Evolutionary conservation across 2,329 filamentous ascomycete species (phyloP), one percentile per base, ranked within the genome.

Genomic region (Pyrenochaeta sp.): DNA sequence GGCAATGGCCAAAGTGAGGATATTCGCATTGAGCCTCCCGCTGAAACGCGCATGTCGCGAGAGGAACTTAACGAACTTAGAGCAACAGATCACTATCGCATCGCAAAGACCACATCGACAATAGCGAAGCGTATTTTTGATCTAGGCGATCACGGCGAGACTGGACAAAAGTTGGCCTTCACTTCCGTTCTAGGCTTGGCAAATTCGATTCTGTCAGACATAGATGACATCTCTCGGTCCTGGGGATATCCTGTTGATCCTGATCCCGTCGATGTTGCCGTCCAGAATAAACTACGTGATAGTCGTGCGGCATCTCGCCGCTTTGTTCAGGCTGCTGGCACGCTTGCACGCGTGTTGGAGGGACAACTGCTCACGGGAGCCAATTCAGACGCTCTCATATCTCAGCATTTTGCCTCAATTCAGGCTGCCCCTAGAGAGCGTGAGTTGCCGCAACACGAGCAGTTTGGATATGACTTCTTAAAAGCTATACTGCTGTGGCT

Each of bases 391-490:
- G 72, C 58, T 36, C 66, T 76, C 18, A 73, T 77, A 9, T 64
- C 79, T 20, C 68, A 75, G n/a, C 67, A 75, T 40, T 85, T 85
- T 60, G 68, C 76, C n/a, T 74, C 77, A 17, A 81, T 86, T 21
- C 72, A 71, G 36, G 79, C 79, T 15, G 79, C 82, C 1, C 73
- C 75, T 3, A 65, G 67, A 12, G 75, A 78, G 37, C 60, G 72
- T 7, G 60, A 66, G 6, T 37, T 75, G 9, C 64, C 70, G 14
- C 65, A 53, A 7, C 74, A 78, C 17, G 79, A 84, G 39, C 81
- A 82, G 12, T 88, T 88, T 65, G 79, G 79, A n/a, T 87, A 87
- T 61, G 86, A 88, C 59, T 88, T 89, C 60, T 62, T 88, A 21
- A 87, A 85, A 66, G 85, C 86, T 1, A 86, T 88, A 37, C 65